phyloP scores from a whole-genome alignment of 768 basidiomycete species.

The Trametes sanguinea region DNA sequence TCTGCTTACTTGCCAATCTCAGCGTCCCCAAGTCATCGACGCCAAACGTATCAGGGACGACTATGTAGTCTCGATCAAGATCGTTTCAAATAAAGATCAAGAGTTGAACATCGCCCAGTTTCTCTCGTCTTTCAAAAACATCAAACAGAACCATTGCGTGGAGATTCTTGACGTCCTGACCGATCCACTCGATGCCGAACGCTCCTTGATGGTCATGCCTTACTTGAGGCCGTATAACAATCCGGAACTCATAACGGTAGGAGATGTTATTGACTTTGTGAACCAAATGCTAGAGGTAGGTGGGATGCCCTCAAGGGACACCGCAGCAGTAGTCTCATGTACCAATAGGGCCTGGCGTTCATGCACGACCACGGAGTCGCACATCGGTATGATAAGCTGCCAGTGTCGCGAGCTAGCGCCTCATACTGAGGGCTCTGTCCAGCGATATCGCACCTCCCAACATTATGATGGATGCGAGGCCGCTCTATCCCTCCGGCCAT shows the following conservation, averaged over 20 bases:
- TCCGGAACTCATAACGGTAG: conserved; percentile 28
- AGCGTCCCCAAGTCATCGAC: background rate
- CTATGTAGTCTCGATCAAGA: background rate
- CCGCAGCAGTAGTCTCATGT: too few species aligned
- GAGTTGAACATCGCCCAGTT: background rate
- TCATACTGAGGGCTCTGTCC: too few species aligned
- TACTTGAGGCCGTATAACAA: conserved; percentile 31
- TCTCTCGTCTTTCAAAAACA: background rate
- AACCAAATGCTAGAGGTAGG: conserved; percentile 19
- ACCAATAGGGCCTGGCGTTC: too few species aligned
- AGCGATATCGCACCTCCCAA: too few species aligned
- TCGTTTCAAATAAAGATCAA: background rate
- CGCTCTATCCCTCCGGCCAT: too few species aligned
- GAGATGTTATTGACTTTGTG: conserved; percentile 25
- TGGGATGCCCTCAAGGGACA: too few species aligned
- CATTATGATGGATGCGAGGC: too few species aligned
- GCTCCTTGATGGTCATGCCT: conserved; percentile 28
- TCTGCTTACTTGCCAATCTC: too few species aligned
- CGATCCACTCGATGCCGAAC: conserved; percentile 19
- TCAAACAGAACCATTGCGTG: conserved; percentile 27
- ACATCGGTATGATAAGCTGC: too few species aligned
- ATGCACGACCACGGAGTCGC: too few species aligned
- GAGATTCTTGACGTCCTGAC: conserved; percentile 24
- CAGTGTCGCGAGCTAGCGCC: too few species aligned
- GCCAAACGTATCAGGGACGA: background rate